Percentiles rank a stretch among this genome's conserved stretches.
Conservation (phyloP, 164 flowering plant genomes). For the Liriodendron chinense region DNA sequence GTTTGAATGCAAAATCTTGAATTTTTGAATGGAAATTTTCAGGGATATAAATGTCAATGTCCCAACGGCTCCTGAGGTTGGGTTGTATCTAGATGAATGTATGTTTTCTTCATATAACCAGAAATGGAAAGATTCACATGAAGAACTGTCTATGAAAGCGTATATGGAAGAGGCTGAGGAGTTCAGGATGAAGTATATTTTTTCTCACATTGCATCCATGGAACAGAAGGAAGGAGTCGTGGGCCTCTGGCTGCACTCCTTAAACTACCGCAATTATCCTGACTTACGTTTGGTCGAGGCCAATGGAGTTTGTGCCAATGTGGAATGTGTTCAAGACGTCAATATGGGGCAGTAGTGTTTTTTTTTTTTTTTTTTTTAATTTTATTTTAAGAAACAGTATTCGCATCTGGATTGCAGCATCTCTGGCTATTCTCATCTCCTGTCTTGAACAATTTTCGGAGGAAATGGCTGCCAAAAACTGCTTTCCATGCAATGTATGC, state of each 20-base stretch:
- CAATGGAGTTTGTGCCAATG: conserved; percentile 13
- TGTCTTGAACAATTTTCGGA: neutral
- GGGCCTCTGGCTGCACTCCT: conserved; percentile 88
- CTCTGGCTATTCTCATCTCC: neutral
- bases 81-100: conserved; percentile 90
- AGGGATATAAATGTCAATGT: conserved; percentile 79
- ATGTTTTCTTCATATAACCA: conserved; percentile 79
- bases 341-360: conserved; percentile 17
- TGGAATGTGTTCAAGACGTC: conserved; percentile 16
- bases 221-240: conserved; percentile 81
- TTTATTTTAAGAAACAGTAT: no score
- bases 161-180: conserved; percentile 76
- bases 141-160: conserved; percentile 76
- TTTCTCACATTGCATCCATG: conserved; percentile 77
- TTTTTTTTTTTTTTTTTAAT: no score
- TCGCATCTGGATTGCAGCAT: neutral
- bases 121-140: conserved; percentile 85
- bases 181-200: conserved; percentile 80
- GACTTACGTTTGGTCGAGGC: conserved; percentile 40
- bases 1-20: neutral
- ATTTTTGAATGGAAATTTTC: conserved; percentile 1
- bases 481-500: neutral
- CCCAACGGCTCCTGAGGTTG: conserved; percentile 98
- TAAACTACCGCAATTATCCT: conserved; percentile 87
- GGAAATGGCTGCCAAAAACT: conserved; percentile 1